Percentiles rank a stretch among this genome's conserved stretches.
Evolutionary conservation across 192 early-diverging fungal genomes (phyloP).

Genomic region (Umbelopsis ramanniana): DNA sequence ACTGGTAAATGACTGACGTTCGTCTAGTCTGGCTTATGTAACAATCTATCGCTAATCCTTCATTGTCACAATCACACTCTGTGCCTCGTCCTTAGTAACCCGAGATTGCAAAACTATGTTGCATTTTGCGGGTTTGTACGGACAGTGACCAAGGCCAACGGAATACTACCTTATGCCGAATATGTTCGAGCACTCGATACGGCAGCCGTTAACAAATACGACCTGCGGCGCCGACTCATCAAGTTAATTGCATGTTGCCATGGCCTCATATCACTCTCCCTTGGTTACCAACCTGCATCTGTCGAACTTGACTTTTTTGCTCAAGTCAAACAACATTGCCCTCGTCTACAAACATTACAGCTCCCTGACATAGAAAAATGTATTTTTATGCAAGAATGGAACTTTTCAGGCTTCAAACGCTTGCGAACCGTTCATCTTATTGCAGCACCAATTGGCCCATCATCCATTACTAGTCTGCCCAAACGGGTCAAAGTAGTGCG

Average conservation of each 20-base stretch:
- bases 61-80: too few relatives aligned
- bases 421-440: slow-evolving; percentile 4
- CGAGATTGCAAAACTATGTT: not conserved
- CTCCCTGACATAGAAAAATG: slow-evolving; percentile 14
- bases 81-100: not conserved
- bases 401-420: not conserved
- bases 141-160: not conserved
- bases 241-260: slow-evolving; percentile 2
- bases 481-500: not conserved
- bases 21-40: too few relatives aligned
- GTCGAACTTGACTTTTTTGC: slow-evolving; percentile 3
- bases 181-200: slow-evolving; percentile 9
- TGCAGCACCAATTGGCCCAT: not conserved
- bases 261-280: not conserved
- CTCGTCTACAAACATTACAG: not conserved
- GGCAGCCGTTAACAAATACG: slow-evolving; percentile 17
- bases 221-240: not conserved
- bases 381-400: slow-evolving; percentile 16
- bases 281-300: not conserved
- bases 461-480: not conserved
- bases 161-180: not conserved
- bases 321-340: not conserved
- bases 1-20: not conserved
- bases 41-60: too few relatives aligned
- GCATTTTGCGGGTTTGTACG: slow-evolving; percentile 7